Conservation (phyloP, 495 filamentous ascomycete species). For the Hypoxylon intermedium region DNA sequence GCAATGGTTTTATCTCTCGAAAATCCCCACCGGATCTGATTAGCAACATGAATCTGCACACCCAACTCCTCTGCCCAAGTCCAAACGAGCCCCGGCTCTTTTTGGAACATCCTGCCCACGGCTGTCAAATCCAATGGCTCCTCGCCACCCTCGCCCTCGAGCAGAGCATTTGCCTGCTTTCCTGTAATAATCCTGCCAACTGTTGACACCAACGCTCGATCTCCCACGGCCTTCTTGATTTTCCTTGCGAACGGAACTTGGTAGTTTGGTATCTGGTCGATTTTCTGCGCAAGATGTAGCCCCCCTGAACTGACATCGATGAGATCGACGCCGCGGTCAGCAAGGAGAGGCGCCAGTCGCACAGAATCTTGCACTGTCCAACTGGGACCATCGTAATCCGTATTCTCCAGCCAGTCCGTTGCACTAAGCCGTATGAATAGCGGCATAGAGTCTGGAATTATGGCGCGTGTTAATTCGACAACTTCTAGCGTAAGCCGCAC, state of each 20-base stretch:
- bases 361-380: slow-evolving; percentile 65
- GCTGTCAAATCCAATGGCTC: slow-evolving; percentile 63
- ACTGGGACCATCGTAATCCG: slow-evolving; percentile 49
- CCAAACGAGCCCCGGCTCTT: slow-evolving; percentile 73
- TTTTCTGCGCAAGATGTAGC: slow-evolving; percentile 62
- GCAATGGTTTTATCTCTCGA: no score
- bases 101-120: slow-evolving; percentile 70
- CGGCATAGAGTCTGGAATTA: slow-evolving; percentile 63
- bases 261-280: slow-evolving; percentile 65
- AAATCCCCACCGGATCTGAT: slow-evolving; percentile 70
- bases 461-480: slow-evolving; percentile 50
- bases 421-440: slow-evolving; percentile 69
- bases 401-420: slow-evolving; percentile 67
- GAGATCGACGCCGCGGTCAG: slow-evolving; percentile 65
- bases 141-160: slow-evolving; percentile 52
- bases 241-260: slow-evolving; percentile 62
- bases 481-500: slow-evolving; percentile 60
- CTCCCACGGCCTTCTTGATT: slow-evolving; percentile 67
- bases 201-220: slow-evolving; percentile 60
- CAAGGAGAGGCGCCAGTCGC: slow-evolving; percentile 59
- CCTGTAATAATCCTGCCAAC: slow-evolving; percentile 70
- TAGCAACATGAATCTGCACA: slow-evolving; percentile 64
- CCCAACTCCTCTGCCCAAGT: slow-evolving; percentile 69
- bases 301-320: slow-evolving; percentile 71
- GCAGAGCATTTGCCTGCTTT: slow-evolving; percentile 58